Conservation (phyloP, 2,329 filamentous ascomycete species). For the Verticillium dahliae region DNA sequence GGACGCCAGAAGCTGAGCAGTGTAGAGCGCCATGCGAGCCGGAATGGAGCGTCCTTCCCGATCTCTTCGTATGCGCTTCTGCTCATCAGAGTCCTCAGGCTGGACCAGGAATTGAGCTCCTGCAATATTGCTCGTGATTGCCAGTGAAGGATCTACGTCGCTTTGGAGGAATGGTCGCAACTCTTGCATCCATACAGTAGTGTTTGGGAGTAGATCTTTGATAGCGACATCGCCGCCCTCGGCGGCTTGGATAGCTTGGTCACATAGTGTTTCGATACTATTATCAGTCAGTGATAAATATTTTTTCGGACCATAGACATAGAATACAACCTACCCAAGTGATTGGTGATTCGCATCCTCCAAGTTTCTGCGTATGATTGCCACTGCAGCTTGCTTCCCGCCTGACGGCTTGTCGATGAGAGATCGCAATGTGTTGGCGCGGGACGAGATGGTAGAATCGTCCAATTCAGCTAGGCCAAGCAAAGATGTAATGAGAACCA, state of each 20-base stretch:
- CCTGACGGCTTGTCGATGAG: constrained; percentile 36
- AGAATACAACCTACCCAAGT: constrained; percentile 34
- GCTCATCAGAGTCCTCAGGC: constrained; percentile 11
- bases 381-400: constrained; percentile 37
- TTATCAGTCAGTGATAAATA: constrained; percentile 2
- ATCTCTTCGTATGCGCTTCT: constrained; percentile 46
- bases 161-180: constrained; percentile 48
- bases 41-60: constrained; percentile 64
- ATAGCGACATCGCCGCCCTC: constrained; percentile 22
- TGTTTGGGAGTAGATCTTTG: constrained; percentile 55
- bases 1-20: constrained; percentile 46
- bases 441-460: constrained; percentile 29
- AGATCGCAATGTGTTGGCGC: constrained; percentile 33
- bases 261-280: constrained; percentile 46
- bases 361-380: constrained; percentile 49
- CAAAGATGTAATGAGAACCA: constrained; percentile 44
- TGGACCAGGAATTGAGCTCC: constrained; percentile 62
- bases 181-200: constrained; percentile 58
- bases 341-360: constrained; percentile 41
- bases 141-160: constrained; percentile 55
- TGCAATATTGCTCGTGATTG: constrained; percentile 66
- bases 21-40: constrained; percentile 69
- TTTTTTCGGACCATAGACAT: constrained; percentile 5
- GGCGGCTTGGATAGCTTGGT: constrained; percentile 36
- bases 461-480: constrained; percentile 46